Evolutionary conservation across 768 basidiomycete species (phyloP).

Genomic region (Kwoniella europaea): DNA sequence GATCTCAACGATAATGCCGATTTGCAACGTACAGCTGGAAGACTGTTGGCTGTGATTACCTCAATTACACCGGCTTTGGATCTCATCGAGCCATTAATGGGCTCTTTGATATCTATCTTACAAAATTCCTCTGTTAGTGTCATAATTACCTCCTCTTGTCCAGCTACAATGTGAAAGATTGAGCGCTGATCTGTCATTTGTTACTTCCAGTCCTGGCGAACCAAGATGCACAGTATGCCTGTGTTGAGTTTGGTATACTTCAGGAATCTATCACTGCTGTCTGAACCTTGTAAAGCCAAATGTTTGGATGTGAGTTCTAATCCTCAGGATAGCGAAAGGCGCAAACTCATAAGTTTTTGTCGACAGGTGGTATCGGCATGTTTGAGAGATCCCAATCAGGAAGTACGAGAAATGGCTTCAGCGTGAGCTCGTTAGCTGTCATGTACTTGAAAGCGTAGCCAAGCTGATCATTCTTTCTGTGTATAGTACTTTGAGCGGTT

Average conservation of each 20-base stretch:
- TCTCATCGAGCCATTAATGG: slow-evolving; percentile 72
- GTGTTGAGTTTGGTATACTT: slow-evolving; percentile 89
- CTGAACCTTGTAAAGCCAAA: slow-evolving; percentile 68
- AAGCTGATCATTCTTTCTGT: slow-evolving; percentile 30
- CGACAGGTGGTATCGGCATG: slow-evolving; percentile 76
- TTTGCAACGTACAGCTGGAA: slow-evolving; percentile 77
- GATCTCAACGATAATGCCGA: slow-evolving; percentile 83
- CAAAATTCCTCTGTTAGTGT: slow-evolving; percentile 64
- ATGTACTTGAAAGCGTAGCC: too few species aligned
- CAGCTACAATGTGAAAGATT: too few species aligned
- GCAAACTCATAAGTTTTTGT: slow-evolving; percentile 7
- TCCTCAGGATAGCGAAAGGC: background rate
- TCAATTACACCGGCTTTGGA: slow-evolving; percentile 74
- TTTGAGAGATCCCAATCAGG: slow-evolving; percentile 85
- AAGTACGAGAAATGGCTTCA: slow-evolving; percentile 89
- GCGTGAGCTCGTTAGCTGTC: slow-evolving; percentile 59
- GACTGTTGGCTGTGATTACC: slow-evolving; percentile 79
- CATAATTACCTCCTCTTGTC: too few species aligned
- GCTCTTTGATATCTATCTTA: slow-evolving; percentile 75
- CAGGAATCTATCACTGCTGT: slow-evolving; percentile 78
- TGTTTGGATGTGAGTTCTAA: slow-evolving; percentile 71
- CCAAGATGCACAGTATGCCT: slow-evolving; percentile 84
- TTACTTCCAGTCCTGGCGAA: slow-evolving; percentile 77
- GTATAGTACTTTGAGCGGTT: slow-evolving; percentile 71
- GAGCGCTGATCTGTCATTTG: background rate